Base-by-base conservation (phyloP, 331 rosid genomes). In the Arachis monticola region DNA sequence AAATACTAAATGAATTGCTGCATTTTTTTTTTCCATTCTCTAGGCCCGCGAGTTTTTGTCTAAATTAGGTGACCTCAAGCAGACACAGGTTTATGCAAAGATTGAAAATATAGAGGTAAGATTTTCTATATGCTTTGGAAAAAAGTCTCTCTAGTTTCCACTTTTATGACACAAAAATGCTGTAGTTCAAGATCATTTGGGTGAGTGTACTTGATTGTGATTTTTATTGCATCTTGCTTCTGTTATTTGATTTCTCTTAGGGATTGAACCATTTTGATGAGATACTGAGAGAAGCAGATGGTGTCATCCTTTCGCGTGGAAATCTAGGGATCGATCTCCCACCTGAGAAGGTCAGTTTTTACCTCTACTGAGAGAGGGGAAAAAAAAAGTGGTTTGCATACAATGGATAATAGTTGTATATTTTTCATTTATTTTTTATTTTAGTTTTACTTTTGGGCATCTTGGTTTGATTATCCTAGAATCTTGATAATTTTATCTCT, bases 291-390 rank as follows among this genome's bases (percentile, higher is more conserved):
- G 99, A 89, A 87, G 99, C 98, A 74, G 97, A 95, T 46, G 99
- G 99, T 38, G 72, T 95, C 75, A 89, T 92, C 73, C 62, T 95
- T 42, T 91, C 99, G 67, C 97, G 99, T 73, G 99, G 99, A 83
- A 95, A 92, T 69, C 84, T 95, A 93, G 98, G 99, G 67, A 87
- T 95, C 53, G 98, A 95, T 79, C 97, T 95, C 79, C 97, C 99
- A 66, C 97, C 98, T 3, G 99, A 95, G 87, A 95, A 95, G 97
- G 99, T 92, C 66, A 72, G 87, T 73, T 56, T 83, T 59, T 73
- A 14, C 51, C 62, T 80, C 50, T 56, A 35, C 2, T 2, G 4
- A 35, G 40, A 35, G 40, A 35, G 4, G 4, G 31, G 35, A 68
- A 47, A 3, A 42, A 67, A 27, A 76, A 71, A 10, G 45, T 52